Percentiles rank a stretch among this genome's conserved stretches.
Evolutionary conservation across 2,329 filamentous ascomycete species (phyloP).

Genomic region (Fusarium fracticaudum): DNA sequence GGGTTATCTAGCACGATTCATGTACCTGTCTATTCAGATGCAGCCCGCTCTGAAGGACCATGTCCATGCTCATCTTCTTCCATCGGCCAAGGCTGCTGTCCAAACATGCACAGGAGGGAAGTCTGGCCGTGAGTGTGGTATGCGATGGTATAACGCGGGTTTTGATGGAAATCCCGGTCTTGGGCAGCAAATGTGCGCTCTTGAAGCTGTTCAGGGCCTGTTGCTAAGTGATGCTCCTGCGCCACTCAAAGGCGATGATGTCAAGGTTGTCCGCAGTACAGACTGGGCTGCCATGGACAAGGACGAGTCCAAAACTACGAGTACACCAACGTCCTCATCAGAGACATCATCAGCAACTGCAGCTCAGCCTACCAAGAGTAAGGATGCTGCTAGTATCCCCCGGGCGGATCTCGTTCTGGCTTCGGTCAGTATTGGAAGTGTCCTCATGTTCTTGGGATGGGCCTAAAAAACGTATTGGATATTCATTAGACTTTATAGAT

Average conservation of each 20-base stretch:
- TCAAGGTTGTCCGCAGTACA: constrained; percentile 54
- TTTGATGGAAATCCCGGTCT: constrained; percentile 66
- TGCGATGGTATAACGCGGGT: constrained; percentile 68
- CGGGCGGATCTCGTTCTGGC: constrained; percentile 27
- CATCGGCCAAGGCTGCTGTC: constrained; percentile 66
- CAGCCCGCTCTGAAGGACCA: constrained; percentile 62
- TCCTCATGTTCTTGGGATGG: constrained; percentile 33
- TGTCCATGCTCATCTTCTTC: constrained; percentile 59
- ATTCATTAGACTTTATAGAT: constrained; percentile 29
- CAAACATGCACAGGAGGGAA: constrained; percentile 65
- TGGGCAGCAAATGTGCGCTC: constrained; percentile 72
- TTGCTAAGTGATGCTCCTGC: constrained; percentile 55
- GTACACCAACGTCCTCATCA: constrained; percentile 15
- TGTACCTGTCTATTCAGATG: constrained; percentile 67
- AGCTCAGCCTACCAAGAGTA: constrained; percentile 27
- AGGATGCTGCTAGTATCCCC: constrained; percentile 30
- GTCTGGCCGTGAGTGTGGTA: constrained; percentile 64
- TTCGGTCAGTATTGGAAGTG: constrained; percentile 36
- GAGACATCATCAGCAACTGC: constrained; percentile 10
- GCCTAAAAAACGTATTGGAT: constrained; percentile 22
- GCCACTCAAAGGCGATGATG: constrained; percentile 59
- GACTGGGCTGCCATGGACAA: constrained; percentile 32
- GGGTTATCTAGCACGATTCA: constrained; percentile 71
- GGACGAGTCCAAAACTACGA: constrained; percentile 23
- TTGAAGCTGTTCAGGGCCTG: constrained; percentile 70